Evolutionary conservation across 257 asterid genomes (phyloP), one percentile per base, ranked within the genome.

Genomic region (Jasminum sambac): DNA sequence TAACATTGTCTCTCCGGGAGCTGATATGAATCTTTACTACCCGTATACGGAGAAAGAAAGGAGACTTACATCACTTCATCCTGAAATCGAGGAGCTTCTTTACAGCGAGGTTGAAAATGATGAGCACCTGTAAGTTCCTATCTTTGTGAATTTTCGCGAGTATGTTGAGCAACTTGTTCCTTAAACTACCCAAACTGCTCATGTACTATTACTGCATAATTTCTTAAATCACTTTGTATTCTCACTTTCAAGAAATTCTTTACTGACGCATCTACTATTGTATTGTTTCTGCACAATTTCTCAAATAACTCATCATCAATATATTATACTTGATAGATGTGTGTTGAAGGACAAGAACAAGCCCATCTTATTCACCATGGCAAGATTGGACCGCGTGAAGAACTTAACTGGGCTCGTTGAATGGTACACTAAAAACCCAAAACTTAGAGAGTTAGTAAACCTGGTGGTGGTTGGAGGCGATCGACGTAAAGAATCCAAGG

Each of bases 1-100:
- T 83, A 95, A 95, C 90, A 95, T 95, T 13, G 99, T 91, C 23
- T 91, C 97, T 1, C 99, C 99, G 0, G 98, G 98, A 37, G 98
- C 99, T 8, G 99, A 95, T 68, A 84, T 48, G 78, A 81, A 77
- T 72, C 77, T 95, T 70, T 95, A 95, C 79, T 95, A 79, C 79
- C 83, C 98, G 0, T 87, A 85, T 59, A 76, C 86, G 0, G 97
- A 95, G 67, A 86, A 74, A 75, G 97, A 95, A 5, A 89, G 68
- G 81, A 82, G 99, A 63, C 85, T 88, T 63, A 89, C 96, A 0
- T 50, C 85, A 11, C 69, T 87, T 72, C 96, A 91, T 77, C 88
- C 96, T 7, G 97, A 88, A 74, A 84, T 95, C 0, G 92, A 95
- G 69, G 95, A 95, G 41, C 84, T 95, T 50, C 95, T 95, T 8